Conservation (phyloP, 176 grass and related monocot genomes). For the Coix lacrymajobi region DNA sequence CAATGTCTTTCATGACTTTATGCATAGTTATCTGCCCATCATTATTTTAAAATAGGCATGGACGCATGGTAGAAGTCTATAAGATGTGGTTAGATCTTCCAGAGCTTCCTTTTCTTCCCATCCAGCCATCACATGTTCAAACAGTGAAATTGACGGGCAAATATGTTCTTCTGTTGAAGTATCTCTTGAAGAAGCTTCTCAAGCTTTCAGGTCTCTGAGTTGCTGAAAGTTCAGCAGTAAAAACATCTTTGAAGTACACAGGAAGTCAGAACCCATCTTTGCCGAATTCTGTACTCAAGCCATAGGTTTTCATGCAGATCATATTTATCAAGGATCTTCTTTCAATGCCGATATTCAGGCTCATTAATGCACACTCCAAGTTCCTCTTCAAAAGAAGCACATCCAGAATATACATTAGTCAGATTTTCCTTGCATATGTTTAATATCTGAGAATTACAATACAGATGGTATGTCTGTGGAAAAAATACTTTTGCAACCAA, state of each 20-base stretch:
- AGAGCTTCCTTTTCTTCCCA: constrained; percentile 58
- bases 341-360: constrained; percentile 41
- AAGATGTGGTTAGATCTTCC: constrained; percentile 66
- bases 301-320: constrained; percentile 47
- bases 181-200: constrained; percentile 46
- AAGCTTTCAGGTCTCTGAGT: constrained; percentile 47
- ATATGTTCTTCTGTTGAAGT: constrained; percentile 46
- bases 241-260: constrained; percentile 51
- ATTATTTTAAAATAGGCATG: constrained; percentile 47
- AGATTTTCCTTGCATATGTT: constrained; percentile 42
- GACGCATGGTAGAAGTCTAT: too few relatives aligned
- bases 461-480: constrained; percentile 44
- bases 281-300: constrained; percentile 50
- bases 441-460: constrained; percentile 44
- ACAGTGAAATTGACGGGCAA: constrained; percentile 52
- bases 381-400: constrained; percentile 40
- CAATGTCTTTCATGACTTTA: constrained; percentile 39
- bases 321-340: constrained; percentile 48
- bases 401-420: constrained; percentile 36
- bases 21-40: constrained; percentile 34
- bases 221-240: constrained; percentile 48
- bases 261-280: constrained; percentile 54
- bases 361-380: constrained; percentile 39
- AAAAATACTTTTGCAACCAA: neutral
- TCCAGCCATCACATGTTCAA: constrained; percentile 63